Evolutionary conservation across 2,329 filamentous ascomycete species (phyloP).

Genomic region (Exophiala phaeomuriformis): DNA sequence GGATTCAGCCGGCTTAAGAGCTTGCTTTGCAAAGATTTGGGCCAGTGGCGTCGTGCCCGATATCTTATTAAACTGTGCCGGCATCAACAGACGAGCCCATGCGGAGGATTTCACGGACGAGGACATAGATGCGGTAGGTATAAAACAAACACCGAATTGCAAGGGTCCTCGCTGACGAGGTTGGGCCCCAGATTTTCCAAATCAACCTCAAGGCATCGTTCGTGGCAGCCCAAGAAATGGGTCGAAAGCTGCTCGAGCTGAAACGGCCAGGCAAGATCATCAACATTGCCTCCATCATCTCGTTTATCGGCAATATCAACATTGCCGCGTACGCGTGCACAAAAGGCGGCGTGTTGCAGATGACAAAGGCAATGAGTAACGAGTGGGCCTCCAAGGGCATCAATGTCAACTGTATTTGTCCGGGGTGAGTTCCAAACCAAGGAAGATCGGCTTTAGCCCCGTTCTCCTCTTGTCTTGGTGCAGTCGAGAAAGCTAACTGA

Average conservation of each 20-base stretch:
- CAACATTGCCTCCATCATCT: slow-evolving; percentile 73
- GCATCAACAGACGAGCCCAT: slow-evolving; percentile 72
- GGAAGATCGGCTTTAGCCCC: neutral
- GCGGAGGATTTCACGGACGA: slow-evolving; percentile 65
- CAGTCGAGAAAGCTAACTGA: neutral
- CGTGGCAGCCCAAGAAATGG: slow-evolving; percentile 66
- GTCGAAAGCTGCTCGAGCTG: slow-evolving; percentile 61
- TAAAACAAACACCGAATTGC: neutral
- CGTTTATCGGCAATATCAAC: slow-evolving; percentile 78
- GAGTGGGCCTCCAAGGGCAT: slow-evolving; percentile 74
- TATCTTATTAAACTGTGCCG: slow-evolving; percentile 78
- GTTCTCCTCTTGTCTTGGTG: too few species aligned
- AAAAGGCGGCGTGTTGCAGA: slow-evolving; percentile 75
- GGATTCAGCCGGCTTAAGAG: slow-evolving; percentile 35
- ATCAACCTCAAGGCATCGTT: slow-evolving; percentile 81
- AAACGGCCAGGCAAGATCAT: slow-evolving; percentile 50
- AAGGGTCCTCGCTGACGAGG: neutral
- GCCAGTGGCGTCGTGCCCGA: slow-evolving; percentile 51
- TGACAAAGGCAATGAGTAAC: slow-evolving; percentile 78
- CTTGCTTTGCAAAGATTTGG: slow-evolving; percentile 35
- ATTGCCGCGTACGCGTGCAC: slow-evolving; percentile 80
- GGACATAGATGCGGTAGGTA: slow-evolving; percentile 60
- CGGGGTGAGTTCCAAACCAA: slow-evolving; percentile 6
- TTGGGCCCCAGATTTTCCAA: slow-evolving; percentile 54
- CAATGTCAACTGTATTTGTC: slow-evolving; percentile 46